Percentiles rank a stretch among this genome's conserved stretches.
Conservation (phyloP, 1,284 basidiomycete genomes). For the Schizophyllum amplum region DNA sequence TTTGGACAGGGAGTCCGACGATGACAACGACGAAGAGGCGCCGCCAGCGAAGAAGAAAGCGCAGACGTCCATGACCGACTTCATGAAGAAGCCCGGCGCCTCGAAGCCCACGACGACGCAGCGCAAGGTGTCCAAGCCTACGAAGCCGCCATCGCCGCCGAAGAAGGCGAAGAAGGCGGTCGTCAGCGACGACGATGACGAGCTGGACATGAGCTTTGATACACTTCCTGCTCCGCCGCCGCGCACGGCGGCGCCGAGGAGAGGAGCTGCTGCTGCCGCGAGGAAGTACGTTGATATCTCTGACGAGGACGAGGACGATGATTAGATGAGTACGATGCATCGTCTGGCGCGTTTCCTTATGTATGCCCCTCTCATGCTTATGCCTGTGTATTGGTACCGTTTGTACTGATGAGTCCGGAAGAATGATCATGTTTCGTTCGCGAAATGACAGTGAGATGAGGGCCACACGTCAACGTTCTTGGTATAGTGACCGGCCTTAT, state of each 20-base stretch:
- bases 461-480: too few species aligned
- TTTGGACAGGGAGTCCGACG: slow-evolving; percentile 13
- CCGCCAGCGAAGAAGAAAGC: slow-evolving; percentile 26
- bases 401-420: too few species aligned
- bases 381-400: not conserved
- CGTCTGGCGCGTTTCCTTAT: not conserved
- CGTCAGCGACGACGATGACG: slow-evolving; percentile 28
- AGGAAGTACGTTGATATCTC: slow-evolving; percentile 6
- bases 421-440: too few species aligned
- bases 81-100: slow-evolving; percentile 43
- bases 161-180: slow-evolving; percentile 28
- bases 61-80: slow-evolving; percentile 43
- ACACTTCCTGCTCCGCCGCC: slow-evolving; percentile 22
- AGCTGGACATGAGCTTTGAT: slow-evolving; percentile 26
- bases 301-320: not conserved
- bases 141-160: slow-evolving; percentile 41
- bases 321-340: not conserved
- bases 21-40: slow-evolving; percentile 33
- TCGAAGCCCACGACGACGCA: slow-evolving; percentile 23
- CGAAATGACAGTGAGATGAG: too few species aligned
- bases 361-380: not conserved
- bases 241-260: slow-evolving; percentile 13
- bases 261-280: slow-evolving; percentile 8
- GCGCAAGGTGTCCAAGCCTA: slow-evolving; percentile 46
- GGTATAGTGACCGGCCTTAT: too few species aligned